Base-by-base conservation (phyloP, 345 rosid genomes). In the Populus davidiana region DNA sequence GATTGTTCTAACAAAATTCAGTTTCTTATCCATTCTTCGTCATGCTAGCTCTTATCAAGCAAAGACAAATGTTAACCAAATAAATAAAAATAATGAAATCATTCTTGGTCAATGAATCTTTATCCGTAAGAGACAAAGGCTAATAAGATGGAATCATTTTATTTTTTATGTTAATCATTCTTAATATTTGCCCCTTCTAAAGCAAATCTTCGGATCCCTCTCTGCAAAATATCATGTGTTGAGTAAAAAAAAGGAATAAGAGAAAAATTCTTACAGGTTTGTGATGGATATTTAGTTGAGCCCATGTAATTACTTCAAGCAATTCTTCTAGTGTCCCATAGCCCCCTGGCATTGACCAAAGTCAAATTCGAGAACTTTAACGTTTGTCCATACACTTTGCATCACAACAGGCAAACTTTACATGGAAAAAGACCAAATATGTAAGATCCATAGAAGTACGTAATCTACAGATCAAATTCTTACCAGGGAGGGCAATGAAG, bases 231-330 rank as follows among this genome's bases (percentile, higher is more conserved):
- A 59, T n/a, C 59, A n/a, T 9, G 6, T 31, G 4, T 33, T 33
- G 1, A 33, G 36, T 23, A 5, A 43, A 20, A 63, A 39, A 39
- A 6, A 6, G 2, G 21, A 72, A 44, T 52, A 10, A 31, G 66
- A 69, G 36, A 31, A 52, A 49, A 35, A 25, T 71, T 73, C 91
- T 85, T 89, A 93, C 98, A 70, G 99, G 99, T 85, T 94, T 94
- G 63, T 84, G 86, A 85, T 94, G 99, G 83, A 94, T 94, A 38
- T 97, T 94, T 20, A 94, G 98, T 86, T 94, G 99, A 72, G 98
- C 97, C 99, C 98, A 91, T 41, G 98, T 93, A 80, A 94, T 94
- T 72, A 93, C 97, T 87, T 94, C 98, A 38, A 94, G 93, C 78
- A 94, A 80, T 75, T 94, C 99, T 79, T 94, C 99, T 0, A 94